Conservation (phyloP, 306 rosid genomes). For the Vigna nakashimae region DNA sequence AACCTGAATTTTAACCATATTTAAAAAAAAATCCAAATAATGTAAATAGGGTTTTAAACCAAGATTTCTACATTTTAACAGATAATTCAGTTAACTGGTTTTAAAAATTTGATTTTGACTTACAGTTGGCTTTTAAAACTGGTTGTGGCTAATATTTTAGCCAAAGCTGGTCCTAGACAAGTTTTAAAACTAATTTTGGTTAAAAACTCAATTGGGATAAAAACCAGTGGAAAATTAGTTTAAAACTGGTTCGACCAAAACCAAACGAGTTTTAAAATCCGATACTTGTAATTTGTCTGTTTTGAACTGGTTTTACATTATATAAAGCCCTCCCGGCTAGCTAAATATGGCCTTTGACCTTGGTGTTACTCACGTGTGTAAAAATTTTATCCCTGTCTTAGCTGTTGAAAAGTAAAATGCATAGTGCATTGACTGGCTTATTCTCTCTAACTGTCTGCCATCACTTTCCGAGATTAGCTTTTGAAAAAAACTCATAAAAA, state of each 20-base stretch:
- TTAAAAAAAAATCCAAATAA: not conserved
- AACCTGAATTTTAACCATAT: not conserved
- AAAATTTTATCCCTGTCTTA: not conserved
- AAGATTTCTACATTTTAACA: not conserved
- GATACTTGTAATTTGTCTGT: not conserved
- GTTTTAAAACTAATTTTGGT: not conserved
- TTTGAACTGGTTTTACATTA: not conserved
- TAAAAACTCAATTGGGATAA: not conserved
- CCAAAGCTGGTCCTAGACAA: not conserved
- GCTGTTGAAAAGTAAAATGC: slow-evolving; percentile 1
- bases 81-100: not conserved
- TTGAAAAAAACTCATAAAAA: not conserved
- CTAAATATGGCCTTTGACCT: slow-evolving; percentile 31
- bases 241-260: not conserved
- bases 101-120: not conserved
- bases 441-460: slow-evolving; percentile 29
- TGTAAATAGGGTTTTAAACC: not conserved
- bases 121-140: not conserved
- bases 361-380: not conserved
- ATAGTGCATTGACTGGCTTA: slow-evolving; percentile 6
- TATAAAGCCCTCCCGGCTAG: not conserved
- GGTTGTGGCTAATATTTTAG: not conserved
- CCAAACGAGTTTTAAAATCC: not conserved
- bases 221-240: not conserved
- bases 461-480: not conserved